These are phyloP conservation scores for Posidonia australis DNA, from an alignment of 106 monocot genomes.

Conservation along the genomic window DNA sequence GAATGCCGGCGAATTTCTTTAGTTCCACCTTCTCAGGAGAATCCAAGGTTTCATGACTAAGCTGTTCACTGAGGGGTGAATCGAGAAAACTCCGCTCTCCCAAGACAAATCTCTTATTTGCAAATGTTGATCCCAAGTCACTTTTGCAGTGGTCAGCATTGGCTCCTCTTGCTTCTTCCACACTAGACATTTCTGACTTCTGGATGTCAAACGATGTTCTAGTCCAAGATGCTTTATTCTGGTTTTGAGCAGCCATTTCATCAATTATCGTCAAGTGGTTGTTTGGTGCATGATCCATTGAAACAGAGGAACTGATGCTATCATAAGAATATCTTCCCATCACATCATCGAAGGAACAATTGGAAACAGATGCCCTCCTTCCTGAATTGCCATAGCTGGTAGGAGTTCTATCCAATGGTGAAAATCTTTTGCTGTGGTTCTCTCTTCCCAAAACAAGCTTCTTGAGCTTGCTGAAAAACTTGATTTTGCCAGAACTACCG, in stretches of 20 bases:
- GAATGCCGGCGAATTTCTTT: slow-evolving; percentile 32
- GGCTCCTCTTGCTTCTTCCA: not conserved
- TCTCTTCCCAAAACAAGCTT: slow-evolving; percentile 48
- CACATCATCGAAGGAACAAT: slow-evolving; percentile 26
- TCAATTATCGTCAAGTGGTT: not conserved
- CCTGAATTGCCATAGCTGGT: slow-evolving; percentile 4
- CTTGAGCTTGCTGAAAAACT: slow-evolving; percentile 58
- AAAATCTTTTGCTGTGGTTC: slow-evolving; percentile 5
- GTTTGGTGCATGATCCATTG: slow-evolving; percentile 6
- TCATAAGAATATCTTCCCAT: slow-evolving; percentile 24
- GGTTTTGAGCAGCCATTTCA: not conserved
- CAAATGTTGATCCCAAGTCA: slow-evolving; percentile 19
- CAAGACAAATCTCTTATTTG: slow-evolving; percentile 4
- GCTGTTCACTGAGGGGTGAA: not conserved
- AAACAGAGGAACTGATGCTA: slow-evolving; percentile 21
- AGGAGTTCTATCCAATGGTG: slow-evolving; percentile 3
- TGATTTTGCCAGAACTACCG: slow-evolving; percentile 29
- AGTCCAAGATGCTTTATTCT: not conserved
- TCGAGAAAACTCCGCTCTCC: not conserved
- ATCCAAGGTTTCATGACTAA: slow-evolving; percentile 3
- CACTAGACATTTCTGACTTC: slow-evolving; percentile 1
- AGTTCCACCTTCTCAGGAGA: slow-evolving; percentile 30
- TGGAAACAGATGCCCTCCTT: slow-evolving; percentile 31
- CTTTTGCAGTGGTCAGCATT: slow-evolving; percentile 22
- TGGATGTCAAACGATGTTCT: slow-evolving; percentile 7